A percentile compares a stretch with the other conserved stretches of the same genome.
These are phyloP conservation scores for Thelonectria discophora DNA, from an alignment of 2,329 filamentous ascomycete species.

Conservation along the genomic window DNA sequence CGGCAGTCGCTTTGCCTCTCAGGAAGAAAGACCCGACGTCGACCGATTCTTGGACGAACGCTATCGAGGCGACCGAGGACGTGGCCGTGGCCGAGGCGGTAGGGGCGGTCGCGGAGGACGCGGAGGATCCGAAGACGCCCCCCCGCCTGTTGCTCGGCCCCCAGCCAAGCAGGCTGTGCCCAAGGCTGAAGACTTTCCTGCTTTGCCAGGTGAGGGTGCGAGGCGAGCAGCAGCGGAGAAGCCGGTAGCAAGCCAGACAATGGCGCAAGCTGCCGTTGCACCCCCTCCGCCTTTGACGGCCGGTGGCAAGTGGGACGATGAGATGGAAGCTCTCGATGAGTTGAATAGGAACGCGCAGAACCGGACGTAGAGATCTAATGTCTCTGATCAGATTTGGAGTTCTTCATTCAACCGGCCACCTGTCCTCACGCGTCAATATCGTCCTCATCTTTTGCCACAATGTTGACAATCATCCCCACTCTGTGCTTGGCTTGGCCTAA, in stretches of 20 bases:
- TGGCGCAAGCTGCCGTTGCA: conserved; percentile 42
- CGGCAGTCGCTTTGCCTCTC: conserved; percentile 54
- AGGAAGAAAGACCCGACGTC: conserved; percentile 48
- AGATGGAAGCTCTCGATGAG: conserved; percentile 63
- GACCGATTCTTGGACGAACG: conserved; percentile 51
- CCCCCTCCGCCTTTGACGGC: conserved; percentile 40
- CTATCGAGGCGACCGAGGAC: conserved; percentile 44
- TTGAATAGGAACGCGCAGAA: conserved; percentile 38
- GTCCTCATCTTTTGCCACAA: no score
- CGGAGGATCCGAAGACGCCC: conserved; percentile 38
- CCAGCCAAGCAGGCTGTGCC: conserved; percentile 40
- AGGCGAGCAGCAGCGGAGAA: conserved; percentile 33
- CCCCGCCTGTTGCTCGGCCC: conserved; percentile 29
- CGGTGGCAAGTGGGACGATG: conserved; percentile 64
- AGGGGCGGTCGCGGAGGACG: conserved; percentile 47
- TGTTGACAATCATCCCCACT: no score
- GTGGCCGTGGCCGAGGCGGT: conserved; percentile 48
- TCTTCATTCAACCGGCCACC: background rate
- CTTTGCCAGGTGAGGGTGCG: conserved; percentile 42
- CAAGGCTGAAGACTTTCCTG: conserved; percentile 49
- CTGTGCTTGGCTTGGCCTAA: no score
- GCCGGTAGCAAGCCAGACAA: conserved; percentile 38
- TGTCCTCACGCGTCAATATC: no score
- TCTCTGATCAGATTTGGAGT: background rate
- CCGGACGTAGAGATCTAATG: background rate